A percentile compares a stretch with the other conserved stretches of the same genome.
Conservation (phyloP, 202 grass and related monocot species). For the Sporobolus alterniflorus region DNA sequence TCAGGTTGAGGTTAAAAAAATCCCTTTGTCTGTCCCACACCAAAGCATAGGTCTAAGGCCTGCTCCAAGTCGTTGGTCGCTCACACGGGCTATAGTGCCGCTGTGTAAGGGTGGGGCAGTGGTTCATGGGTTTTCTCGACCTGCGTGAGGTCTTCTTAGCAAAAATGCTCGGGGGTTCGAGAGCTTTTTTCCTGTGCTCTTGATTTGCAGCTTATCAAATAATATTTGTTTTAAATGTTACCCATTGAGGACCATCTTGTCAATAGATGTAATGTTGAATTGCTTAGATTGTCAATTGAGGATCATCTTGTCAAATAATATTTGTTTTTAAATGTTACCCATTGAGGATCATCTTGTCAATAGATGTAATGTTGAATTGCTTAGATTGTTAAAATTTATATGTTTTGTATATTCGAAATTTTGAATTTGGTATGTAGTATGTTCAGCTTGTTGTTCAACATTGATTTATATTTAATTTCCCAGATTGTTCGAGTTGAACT, state of each 20-base stretch:
- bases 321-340: neutral
- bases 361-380: neutral
- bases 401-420: neutral
- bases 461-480: conserved; percentile 24
- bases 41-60: too few species aligned
- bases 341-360: neutral
- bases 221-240: neutral
- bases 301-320: too few species aligned
- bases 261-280: neutral
- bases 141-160: too few species aligned
- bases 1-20: too few species aligned
- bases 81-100: too few species aligned
- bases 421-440: neutral
- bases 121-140: too few species aligned
- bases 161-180: too few species aligned
- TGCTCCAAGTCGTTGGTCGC: too few species aligned
- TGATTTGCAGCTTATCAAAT: conserved; percentile 9
- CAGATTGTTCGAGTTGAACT: conserved; percentile 81
- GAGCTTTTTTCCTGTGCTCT: too few species aligned
- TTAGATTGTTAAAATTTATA: neutral
- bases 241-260: neutral
- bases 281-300: conserved; percentile 1
- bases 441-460: conserved; percentile 11
- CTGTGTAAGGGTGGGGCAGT: too few species aligned
- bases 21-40: too few species aligned